Evolutionary conservation across 1,139 yeast species (phyloP).

Genomic region (Debaryomyces sp.): DNA sequence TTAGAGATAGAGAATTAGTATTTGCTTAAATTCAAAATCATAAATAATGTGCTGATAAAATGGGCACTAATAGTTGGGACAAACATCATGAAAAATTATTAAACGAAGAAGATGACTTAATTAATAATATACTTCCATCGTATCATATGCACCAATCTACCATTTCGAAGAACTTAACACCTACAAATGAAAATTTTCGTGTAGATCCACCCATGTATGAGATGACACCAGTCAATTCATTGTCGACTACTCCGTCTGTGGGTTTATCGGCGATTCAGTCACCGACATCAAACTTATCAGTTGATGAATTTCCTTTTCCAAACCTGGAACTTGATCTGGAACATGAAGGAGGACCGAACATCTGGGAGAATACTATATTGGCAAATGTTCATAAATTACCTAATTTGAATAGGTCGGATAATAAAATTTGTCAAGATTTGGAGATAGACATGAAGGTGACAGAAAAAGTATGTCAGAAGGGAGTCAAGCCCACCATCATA

Average conservation of each 20-base stretch:
- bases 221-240: slow-evolving; percentile 34
- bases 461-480: slow-evolving; percentile 46
- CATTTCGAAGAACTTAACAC: slow-evolving; percentile 40
- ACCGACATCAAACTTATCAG: slow-evolving; percentile 17
- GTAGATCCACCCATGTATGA: slow-evolving; percentile 50
- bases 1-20: background rate
- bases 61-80: background rate
- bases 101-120: slow-evolving; percentile 30
- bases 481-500: slow-evolving; percentile 30
- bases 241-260: slow-evolving; percentile 6
- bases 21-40: background rate
- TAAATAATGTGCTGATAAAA: background rate
- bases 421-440: slow-evolving; percentile 28
- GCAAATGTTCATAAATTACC: slow-evolving; percentile 47
- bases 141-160: slow-evolving; percentile 52
- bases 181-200: slow-evolving; percentile 42
- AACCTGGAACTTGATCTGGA: slow-evolving; percentile 4
- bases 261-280: slow-evolving; percentile 18
- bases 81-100: slow-evolving; percentile 6
- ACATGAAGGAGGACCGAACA: slow-evolving; percentile 31
- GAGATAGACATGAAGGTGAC: slow-evolving; percentile 39
- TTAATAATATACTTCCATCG: slow-evolving; percentile 48
- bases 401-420: slow-evolving; percentile 33
- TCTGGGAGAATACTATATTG: slow-evolving; percentile 48
- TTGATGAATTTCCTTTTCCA: slow-evolving; percentile 21